Evolutionary conservation across 805 yeast genomes (phyloP), one percentile per base, ranked within the genome.

Genomic region (Komagataella populi): DNA sequence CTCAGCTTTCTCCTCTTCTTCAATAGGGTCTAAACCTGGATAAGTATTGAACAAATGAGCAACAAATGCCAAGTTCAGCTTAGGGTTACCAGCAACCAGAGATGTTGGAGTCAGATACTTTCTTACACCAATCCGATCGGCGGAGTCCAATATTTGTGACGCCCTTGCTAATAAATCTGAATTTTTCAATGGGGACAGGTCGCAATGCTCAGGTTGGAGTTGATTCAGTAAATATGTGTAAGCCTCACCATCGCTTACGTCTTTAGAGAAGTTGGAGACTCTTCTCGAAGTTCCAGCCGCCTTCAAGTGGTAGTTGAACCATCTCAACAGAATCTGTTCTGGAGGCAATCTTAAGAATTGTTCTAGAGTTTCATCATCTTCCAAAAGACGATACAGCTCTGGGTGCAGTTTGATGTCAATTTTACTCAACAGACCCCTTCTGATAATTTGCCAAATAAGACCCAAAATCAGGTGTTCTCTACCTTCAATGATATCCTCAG

Each of bases 341-440:
- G 99, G 99, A 50, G 99, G 96, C 54, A 93, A 77, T 65, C 99
- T 83, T 68, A 93, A 75, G 66, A 93, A 93, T 70, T 93, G 97
- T 69, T 93, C 99, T 53, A 93, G 74, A 47, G 98, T 93, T 70
- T 93, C 99, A 66, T 91, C 98, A 45, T 91, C 97, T 64, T 90
- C 96, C 56, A 93, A 74, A 55, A 93, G 71, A 60, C 99, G 84
- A 70, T 93, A 93, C 64, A 93, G 78, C 68, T 93, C 99, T 4
- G 99, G 99, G 63, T 93, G 99, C 56, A 83, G 73, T 69, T 91
- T 90, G 67, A 93, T 93, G 68, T 93, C 99, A 64, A 93, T 93
- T 70, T 93, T 93, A 58, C 91, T 80, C 59, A 93, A 80, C 63
- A 93, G 73, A 48, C 99, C 99, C 69, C 96, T 84, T 71, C 99